Evolutionary conservation across 2,329 filamentous ascomycete genomes (phyloP).

Genomic region (Dactylellina cionopaga): DNA sequence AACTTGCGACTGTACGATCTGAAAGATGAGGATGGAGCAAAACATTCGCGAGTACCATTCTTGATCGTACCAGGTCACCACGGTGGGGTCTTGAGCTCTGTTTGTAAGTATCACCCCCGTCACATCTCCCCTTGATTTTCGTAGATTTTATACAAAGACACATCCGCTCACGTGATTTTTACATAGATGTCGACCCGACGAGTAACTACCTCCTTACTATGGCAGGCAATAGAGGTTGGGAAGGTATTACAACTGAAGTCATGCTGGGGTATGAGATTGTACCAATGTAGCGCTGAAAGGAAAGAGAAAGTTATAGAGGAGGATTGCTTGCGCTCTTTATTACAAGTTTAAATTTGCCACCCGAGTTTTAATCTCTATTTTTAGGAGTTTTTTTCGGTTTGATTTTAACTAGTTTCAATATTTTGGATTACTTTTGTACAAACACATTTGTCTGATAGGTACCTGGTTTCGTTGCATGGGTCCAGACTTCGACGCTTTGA

Average conservation of each 20-base stretch:
- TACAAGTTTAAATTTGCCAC: too few species aligned
- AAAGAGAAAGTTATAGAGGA: too few species aligned
- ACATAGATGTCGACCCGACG: constrained; percentile 74
- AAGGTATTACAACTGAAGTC: constrained; percentile 87
- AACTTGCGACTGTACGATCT: constrained; percentile 86
- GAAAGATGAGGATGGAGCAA: constrained; percentile 71
- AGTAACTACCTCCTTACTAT: constrained; percentile 91
- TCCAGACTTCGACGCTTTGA: too few species aligned
- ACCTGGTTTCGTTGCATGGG: too few species aligned
- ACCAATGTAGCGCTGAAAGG: constrained; percentile 56
- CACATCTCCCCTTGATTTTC: not conserved
- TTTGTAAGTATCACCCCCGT: constrained; percentile 53
- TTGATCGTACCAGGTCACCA: constrained; percentile 90
- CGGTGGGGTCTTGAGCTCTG: constrained; percentile 56
- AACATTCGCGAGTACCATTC: constrained; percentile 86
- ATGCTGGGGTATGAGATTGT: constrained; percentile 92
- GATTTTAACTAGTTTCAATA: too few species aligned
- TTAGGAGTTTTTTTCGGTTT: too few species aligned
- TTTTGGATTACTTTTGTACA: too few species aligned
- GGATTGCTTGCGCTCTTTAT: too few species aligned
- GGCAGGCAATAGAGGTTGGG: constrained; percentile 93
- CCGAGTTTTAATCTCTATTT: too few species aligned
- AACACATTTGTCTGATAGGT: too few species aligned
- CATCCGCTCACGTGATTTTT: not conserved
- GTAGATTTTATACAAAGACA: not conserved